Evolutionary conservation across 768 basidiomycete genomes (phyloP).

Genomic region (Cubamyces sp.): DNA sequence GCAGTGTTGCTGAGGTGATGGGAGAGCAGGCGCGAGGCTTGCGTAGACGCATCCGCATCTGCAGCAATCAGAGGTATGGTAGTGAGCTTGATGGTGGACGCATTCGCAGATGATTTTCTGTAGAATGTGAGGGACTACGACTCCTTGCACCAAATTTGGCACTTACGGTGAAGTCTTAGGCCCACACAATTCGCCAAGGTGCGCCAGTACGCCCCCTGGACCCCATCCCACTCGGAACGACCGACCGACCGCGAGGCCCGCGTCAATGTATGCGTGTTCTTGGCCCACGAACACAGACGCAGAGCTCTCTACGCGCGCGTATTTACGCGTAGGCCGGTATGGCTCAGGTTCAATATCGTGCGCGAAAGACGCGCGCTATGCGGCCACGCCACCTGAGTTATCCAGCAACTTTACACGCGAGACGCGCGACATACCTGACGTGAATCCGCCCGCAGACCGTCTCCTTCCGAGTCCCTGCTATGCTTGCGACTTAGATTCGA

Average conservation of each 20-base stretch:
- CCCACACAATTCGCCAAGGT: conserved; percentile 74
- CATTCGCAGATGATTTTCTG: conserved; percentile 63
- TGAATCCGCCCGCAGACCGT: conserved; percentile 58
- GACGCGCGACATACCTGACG: conserved; percentile 53
- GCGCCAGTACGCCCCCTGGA: conserved; percentile 72
- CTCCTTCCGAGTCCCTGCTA: conserved; percentile 78
- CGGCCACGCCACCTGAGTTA: conserved; percentile 11
- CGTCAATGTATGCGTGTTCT: conserved; percentile 75
- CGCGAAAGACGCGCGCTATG: conserved; percentile 79
- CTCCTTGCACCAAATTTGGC: not conserved
- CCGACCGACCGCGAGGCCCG: conserved; percentile 82
- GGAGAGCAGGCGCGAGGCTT: conserved; percentile 67
- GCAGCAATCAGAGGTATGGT: conserved; percentile 46
- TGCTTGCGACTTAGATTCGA: conserved; percentile 64
- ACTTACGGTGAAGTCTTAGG: conserved; percentile 59
- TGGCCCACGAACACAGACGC: conserved; percentile 65
- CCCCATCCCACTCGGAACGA: conserved; percentile 94
- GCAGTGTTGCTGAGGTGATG: conserved; percentile 77
- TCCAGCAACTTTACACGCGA: not conserved
- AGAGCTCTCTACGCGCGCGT: conserved; percentile 70
- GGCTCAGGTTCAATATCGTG: conserved; percentile 66
- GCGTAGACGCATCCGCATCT: conserved; percentile 39
- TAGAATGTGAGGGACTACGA: conserved; percentile 9
- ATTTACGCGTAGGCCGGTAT: conserved; percentile 81
- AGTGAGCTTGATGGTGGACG: conserved; percentile 60